phyloP scores from a whole-genome alignment of 1,284 basidiomycete species.

The Apiotrichum veenhuisii region DNA sequence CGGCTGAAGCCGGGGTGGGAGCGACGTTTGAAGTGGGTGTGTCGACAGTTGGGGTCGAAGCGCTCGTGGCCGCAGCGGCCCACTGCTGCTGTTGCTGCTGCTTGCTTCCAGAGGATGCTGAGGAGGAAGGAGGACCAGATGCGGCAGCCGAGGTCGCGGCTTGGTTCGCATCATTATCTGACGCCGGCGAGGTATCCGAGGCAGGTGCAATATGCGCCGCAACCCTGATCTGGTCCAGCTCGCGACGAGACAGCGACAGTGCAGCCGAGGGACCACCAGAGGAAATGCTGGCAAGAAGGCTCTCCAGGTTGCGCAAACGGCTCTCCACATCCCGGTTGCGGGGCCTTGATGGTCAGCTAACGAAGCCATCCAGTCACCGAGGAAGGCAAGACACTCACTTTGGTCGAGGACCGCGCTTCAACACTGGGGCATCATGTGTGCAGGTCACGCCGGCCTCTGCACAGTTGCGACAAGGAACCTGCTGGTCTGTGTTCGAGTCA shows the following conservation, averaged over 20 bases:
- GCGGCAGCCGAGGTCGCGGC: background rate
- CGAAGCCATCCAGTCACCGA: background rate
- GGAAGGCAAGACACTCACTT: constrained; percentile 17
- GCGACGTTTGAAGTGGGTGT: constrained; percentile 2
- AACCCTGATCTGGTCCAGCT: constrained; percentile 27
- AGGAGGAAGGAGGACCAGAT: background rate
- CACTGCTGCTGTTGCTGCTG: constrained; percentile 4
- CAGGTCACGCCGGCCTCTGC: constrained; percentile 27
- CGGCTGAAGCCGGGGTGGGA: constrained; percentile 1
- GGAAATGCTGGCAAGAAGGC: constrained; percentile 28
- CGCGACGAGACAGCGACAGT: constrained; percentile 21
- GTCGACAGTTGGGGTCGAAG: background rate
- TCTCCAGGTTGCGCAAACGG: constrained; percentile 31
- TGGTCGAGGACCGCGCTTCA: constrained; percentile 34
- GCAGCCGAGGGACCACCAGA: constrained; percentile 20
- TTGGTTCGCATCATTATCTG: constrained; percentile 9
- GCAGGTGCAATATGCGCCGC: constrained; percentile 27
- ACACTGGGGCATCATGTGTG: constrained; percentile 32
- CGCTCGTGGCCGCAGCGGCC: background rate
- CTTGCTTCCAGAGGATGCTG: background rate
- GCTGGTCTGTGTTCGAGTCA: constrained; percentile 21
- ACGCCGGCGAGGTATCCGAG: constrained; percentile 19
- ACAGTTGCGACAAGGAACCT: constrained; percentile 32
- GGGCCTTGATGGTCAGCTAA: constrained; percentile 14
- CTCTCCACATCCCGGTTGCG: constrained; percentile 28